phyloP scores from a whole-genome alignment of 2,329 filamentous ascomycete species.

The Curvularia lunata region DNA sequence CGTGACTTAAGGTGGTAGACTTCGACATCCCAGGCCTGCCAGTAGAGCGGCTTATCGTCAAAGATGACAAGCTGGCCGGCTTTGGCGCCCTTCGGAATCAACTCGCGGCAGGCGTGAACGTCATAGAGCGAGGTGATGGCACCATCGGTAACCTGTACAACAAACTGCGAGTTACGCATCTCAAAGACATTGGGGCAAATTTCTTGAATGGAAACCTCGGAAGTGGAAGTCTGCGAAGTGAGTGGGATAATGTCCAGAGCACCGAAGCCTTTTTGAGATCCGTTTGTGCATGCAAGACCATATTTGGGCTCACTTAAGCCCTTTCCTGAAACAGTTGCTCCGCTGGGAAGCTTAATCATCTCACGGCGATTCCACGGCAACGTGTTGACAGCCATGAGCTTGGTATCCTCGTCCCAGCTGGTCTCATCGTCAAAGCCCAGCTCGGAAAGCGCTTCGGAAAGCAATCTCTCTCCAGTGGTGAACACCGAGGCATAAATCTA shows the following conservation, averaged over 20 bases:
- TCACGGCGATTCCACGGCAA: constrained; percentile 84
- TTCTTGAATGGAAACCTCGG: constrained; percentile 58
- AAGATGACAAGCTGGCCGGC: constrained; percentile 94
- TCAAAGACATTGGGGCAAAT: constrained; percentile 70
- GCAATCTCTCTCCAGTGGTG: constrained; percentile 72
- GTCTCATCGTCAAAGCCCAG: constrained; percentile 66
- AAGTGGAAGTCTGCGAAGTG: constrained; percentile 33
- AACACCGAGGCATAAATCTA: constrained; percentile 82
- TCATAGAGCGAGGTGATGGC: constrained; percentile 87
- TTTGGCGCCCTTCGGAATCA: constrained; percentile 74
- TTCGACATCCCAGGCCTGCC: constrained; percentile 98
- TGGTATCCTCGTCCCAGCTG: constrained; percentile 50
- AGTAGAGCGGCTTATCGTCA: constrained; percentile 96
- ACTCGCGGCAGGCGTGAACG: constrained; percentile 72
- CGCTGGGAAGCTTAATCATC: constrained; percentile 66
- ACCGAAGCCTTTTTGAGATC: constrained; percentile 44
- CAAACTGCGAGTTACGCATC: constrained; percentile 78
- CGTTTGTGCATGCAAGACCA: constrained; percentile 54
- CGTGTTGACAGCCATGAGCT: constrained; percentile 76
- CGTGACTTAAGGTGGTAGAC: constrained; percentile 92
- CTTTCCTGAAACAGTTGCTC: constrained; percentile 37
- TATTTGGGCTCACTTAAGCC: constrained; percentile 30
- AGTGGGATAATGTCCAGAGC: constrained; percentile 46
- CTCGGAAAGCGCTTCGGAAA: constrained; percentile 71
- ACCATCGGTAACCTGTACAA: constrained; percentile 74